Evolutionary conservation across 2,329 filamentous ascomycete genomes (phyloP).

Genomic region (Atkinsonella hypoxylon): DNA sequence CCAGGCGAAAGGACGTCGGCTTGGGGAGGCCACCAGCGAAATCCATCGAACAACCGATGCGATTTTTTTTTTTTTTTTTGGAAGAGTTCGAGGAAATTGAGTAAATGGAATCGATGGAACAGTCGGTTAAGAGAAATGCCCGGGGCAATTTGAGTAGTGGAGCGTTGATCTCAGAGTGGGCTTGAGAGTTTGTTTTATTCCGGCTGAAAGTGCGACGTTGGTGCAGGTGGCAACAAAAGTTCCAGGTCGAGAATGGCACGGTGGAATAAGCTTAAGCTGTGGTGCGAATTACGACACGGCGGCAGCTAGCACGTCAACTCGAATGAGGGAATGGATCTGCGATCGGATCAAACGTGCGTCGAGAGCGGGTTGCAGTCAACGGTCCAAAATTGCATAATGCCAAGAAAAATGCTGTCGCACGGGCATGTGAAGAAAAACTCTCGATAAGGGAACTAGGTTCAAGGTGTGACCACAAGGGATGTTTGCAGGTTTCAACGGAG

Average conservation of each 20-base stretch:
- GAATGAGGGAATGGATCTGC: neutral
- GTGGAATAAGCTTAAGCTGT: slow-evolving; percentile 8
- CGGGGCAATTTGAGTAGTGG: no score
- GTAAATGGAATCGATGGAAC: neutral
- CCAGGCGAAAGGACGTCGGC: slow-evolving; percentile 34
- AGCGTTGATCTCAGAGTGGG: neutral
- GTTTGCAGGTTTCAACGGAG: no score
- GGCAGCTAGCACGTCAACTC: neutral
- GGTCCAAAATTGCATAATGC: neutral
- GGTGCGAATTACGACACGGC: slow-evolving; percentile 1
- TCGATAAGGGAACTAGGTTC: no score
- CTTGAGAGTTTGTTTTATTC: neutral
- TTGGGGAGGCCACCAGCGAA: slow-evolving; percentile 25
- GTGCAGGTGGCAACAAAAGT: neutral
- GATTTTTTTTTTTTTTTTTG: no score
- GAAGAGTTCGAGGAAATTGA: neutral
- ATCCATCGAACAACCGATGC: slow-evolving; percentile 18
- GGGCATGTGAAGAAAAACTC: no score
- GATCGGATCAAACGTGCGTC: slow-evolving; percentile 4
- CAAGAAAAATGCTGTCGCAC: slow-evolving; percentile 5
- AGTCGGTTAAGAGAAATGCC: neutral
- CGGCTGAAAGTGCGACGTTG: neutral
- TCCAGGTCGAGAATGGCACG: neutral
- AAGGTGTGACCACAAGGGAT: no score
- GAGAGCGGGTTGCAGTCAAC: neutral